These are phyloP conservation scores for Solanum piurae DNA, from an alignment of 257 asterid genomes.

Conservation along the genomic window DNA sequence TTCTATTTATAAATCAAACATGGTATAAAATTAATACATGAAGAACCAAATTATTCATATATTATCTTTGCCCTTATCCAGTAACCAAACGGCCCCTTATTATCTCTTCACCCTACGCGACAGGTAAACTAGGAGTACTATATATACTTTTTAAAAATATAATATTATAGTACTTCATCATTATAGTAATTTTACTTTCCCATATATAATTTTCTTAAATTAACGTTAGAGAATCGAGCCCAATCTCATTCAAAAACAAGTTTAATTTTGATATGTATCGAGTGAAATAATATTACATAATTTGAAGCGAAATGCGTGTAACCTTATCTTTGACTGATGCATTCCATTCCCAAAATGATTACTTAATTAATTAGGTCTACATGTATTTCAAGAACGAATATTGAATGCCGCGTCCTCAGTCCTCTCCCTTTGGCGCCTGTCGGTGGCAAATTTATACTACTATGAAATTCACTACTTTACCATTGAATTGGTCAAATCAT, in stretches of 20 bases:
- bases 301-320: rapidly evolving
- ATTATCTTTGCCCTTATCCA: no score
- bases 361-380: not conserved
- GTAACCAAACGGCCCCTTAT: no score
- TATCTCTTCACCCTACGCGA: not conserved
- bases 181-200: no score
- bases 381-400: not conserved
- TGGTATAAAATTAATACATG: no score
- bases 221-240: no score
- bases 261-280: rapidly evolving
- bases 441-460: not conserved
- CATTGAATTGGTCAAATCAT: not conserved
- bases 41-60: no score
- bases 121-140: not conserved
- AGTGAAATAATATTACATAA: no score
- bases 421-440: not conserved
- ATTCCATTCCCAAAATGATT: not conserved
- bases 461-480: not conserved
- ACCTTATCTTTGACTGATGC: not conserved
- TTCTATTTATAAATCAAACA: no score
- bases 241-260: no score
- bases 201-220: no score
- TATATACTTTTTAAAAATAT: not conserved
- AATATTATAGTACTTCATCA: not conserved
- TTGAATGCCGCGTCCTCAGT: not conserved